Base-by-base conservation (phyloP, 2,329 filamentous ascomycete genomes). In the Neoscytalidium dimidiatum region DNA sequence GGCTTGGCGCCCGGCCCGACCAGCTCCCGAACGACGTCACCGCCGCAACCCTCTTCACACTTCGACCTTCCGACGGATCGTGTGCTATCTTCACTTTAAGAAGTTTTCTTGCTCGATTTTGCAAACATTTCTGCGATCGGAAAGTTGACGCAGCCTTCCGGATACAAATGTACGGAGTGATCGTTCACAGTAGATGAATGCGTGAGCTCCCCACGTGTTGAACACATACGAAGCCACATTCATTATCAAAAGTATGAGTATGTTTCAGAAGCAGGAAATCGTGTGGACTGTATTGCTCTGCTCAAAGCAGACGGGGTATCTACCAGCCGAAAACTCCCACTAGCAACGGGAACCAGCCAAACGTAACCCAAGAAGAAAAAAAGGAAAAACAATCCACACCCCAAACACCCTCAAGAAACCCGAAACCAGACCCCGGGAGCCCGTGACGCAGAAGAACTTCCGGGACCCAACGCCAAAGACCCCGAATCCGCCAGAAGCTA, bases 1-100 rank as follows among this genome's bases (percentile, higher is more conserved):
- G 7, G 17, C 38, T 58, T 58, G 41, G 56, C 56, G 56, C 14
- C 14, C 35, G 56, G 56, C 38, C 56, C 56, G 38, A 58, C 26
- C 33, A 5, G 17, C n/a, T n/a, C 49, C 46, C 28, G n/a, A 9
- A 3, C 48, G 13, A 29, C 26, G 17, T 31, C 44, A 48, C 44
- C 19, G 28, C 14, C 48, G 23, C 48, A n/a, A 31, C 26, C 31
- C 17, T 28, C 48, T 31, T 51, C 48, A 13, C 48, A 31, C 48
- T 14, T 51, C 48, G 4, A 28, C n/a, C n/a, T n/a, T n/a, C n/a
- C n/a, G n/a, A n/a, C n/a, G n/a, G n/a, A n/a, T n/a, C n/a, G n/a
- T n/a, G n/a, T n/a, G n/a, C n/a, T n/a, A n/a, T n/a, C n/a, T n/a
- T n/a, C n/a, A n/a, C n/a, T n/a, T n/a, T n/a, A n/a, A n/a, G n/a